These are phyloP conservation scores for Rutstroemia sp. DNA, from an alignment of 2,329 filamentous ascomycete genomes.

Conservation along the genomic window DNA sequence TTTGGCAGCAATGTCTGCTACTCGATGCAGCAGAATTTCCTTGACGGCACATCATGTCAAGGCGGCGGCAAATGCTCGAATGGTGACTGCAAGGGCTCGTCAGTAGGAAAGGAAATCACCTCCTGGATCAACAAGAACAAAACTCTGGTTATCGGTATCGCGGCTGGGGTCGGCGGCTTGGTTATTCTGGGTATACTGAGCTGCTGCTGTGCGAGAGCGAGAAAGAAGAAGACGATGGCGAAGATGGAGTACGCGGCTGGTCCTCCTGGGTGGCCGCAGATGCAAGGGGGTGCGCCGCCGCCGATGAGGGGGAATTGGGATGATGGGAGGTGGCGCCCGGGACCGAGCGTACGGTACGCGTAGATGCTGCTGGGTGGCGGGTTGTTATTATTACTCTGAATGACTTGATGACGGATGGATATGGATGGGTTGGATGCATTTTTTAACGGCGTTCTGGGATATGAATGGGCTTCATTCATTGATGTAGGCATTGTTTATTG, in stretches of 20 bases:
- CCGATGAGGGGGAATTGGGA: no score
- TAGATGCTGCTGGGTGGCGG: conserved; percentile 1
- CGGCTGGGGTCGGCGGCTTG: conserved; percentile 62
- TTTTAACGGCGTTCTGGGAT: no score
- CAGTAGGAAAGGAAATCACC: conserved; percentile 60
- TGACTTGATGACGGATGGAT: no score
- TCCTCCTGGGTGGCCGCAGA: conserved; percentile 8
- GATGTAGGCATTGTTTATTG: no score
- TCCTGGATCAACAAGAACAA: conserved; percentile 74
- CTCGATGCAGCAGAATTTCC: conserved; percentile 78
- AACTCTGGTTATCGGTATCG: conserved; percentile 74
- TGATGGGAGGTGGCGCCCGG: background rate
- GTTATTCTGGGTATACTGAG: conserved; percentile 60
- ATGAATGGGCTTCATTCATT: no score
- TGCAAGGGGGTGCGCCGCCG: conserved; percentile 7
- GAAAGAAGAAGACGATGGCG: conserved; percentile 16
- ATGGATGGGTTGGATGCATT: no score
- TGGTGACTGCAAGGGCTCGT: conserved; percentile 68
- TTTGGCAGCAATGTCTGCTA: conserved; percentile 62
- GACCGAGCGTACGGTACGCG: background rate
- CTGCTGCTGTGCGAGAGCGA: conserved; percentile 55
- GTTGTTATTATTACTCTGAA: background rate
- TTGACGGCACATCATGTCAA: conserved; percentile 82
- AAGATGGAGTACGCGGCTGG: conserved; percentile 4
- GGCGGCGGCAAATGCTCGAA: conserved; percentile 74